Evolutionary conservation across 805 yeast genomes (phyloP).

Genomic region (Zygoascus bituminiphila): DNA sequence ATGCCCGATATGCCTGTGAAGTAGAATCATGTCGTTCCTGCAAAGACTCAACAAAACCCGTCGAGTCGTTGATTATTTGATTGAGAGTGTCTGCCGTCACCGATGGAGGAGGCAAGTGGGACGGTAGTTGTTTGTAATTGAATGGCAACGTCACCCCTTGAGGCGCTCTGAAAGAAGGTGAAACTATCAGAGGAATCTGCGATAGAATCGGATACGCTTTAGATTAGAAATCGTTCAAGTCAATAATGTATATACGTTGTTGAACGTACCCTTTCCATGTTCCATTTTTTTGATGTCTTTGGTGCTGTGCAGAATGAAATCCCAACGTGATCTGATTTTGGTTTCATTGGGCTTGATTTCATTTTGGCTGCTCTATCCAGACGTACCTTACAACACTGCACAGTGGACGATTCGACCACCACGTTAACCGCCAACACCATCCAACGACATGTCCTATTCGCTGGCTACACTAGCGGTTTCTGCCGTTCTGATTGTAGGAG

Average conservation of each 20-base stretch:
- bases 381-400: background rate
- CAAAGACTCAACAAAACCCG: slow-evolving; percentile 24
- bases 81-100: slow-evolving; percentile 26
- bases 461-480: slow-evolving; percentile 14
- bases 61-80: slow-evolving; percentile 29
- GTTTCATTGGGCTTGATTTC: background rate
- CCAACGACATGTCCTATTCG: slow-evolving; percentile 2
- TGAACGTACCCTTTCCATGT: background rate
- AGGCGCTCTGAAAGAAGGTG: slow-evolving; percentile 47
- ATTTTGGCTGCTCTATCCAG: background rate
- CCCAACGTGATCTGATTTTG: background rate
- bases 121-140: slow-evolving; percentile 36
- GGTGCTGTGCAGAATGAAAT: background rate
- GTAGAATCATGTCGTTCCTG: slow-evolving; percentile 23
- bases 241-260: background rate
- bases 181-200: slow-evolving; percentile 48
- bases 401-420: background rate
- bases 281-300: background rate
- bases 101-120: slow-evolving; percentile 28
- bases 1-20: slow-evolving; percentile 22
- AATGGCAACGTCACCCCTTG: slow-evolving; percentile 46
- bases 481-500: slow-evolving; percentile 31
- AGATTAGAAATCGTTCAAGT: background rate
- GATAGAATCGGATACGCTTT: slow-evolving; percentile 41
- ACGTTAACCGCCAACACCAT: background rate